Evolutionary conservation across 352 stramenopile genomes (phyloP).

Genomic region (Phytophthora sojae): DNA sequence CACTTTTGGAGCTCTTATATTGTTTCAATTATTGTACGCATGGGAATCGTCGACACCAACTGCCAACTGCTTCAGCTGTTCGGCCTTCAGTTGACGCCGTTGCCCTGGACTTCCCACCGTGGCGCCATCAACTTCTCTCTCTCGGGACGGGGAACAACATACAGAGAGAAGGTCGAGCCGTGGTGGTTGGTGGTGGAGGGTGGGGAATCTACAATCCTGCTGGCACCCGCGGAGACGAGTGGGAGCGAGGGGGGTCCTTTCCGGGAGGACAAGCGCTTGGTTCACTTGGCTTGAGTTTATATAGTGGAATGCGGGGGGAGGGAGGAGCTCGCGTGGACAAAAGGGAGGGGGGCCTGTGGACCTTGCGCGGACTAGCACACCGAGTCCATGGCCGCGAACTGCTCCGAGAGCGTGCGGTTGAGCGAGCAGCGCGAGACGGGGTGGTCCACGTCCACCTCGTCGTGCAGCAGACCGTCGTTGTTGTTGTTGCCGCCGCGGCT

Average conservation of each 20-base stretch:
- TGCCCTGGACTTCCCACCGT: constrained; percentile 25
- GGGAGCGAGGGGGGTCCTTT: constrained; percentile 16
- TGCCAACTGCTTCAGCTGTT: not conserved
- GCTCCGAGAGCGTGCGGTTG: constrained; percentile 78
- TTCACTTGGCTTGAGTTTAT: constrained; percentile 32
- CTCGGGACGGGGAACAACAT: constrained; percentile 28
- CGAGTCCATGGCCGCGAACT: constrained; percentile 81
- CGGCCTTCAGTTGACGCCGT: not conserved
- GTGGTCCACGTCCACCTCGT: constrained; percentile 69
- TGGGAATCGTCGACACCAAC: constrained; percentile 23
- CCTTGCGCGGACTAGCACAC: constrained; percentile 58
- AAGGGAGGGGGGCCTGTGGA: not conserved
- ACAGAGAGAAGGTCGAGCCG: constrained; percentile 23
- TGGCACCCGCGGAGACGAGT: not conserved
- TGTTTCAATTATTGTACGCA: constrained; percentile 45
- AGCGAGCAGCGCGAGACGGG: constrained; percentile 77
- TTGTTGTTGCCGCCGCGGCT: constrained; percentile 6
- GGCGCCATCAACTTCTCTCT: constrained; percentile 31
- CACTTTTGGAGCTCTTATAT: constrained; percentile 37
- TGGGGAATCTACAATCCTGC: constrained; percentile 40
- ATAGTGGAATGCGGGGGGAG: constrained; percentile 14
- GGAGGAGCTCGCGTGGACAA: constrained; percentile 12
- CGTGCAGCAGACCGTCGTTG: constrained; percentile 22
- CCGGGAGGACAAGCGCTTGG: constrained; percentile 1
- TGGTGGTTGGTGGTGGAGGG: not conserved